A percentile compares a stretch with the other conserved stretches of the same genome.
Evolutionary conservation across 2,329 filamentous ascomycete species (phyloP).

Genomic region (Setomelanomma holmii): DNA sequence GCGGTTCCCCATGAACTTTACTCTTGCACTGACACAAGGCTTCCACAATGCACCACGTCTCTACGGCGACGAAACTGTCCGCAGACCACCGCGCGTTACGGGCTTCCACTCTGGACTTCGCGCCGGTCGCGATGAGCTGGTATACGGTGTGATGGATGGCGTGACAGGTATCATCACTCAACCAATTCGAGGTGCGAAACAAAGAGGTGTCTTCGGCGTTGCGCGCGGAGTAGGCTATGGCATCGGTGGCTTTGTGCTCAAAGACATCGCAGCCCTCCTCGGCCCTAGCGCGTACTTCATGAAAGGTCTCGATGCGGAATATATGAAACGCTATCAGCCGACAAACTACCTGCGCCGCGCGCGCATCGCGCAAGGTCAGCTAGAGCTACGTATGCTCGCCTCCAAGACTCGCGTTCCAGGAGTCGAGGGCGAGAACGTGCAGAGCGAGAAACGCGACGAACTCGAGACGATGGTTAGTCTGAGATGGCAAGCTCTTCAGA

Average conservation of each 20-base stretch:
- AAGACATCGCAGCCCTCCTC: conserved; percentile 67
- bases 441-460: conserved; percentile 36
- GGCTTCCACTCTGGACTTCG: conserved; percentile 68
- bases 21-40: conserved; percentile 69
- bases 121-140: conserved; percentile 67
- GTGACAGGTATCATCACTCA: conserved; percentile 68
- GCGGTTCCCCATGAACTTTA: conserved; percentile 66
- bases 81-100: conserved; percentile 68
- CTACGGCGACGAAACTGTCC: conserved; percentile 74
- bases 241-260: conserved; percentile 68
- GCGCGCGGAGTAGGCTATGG: conserved; percentile 65
- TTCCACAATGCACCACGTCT: conserved; percentile 75
- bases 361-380: conserved; percentile 64
- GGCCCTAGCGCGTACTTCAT: conserved; percentile 68
- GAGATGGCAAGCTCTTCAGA: conserved; percentile 34
- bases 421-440: conserved; percentile 7
- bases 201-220: conserved; percentile 63
- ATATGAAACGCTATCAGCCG: conserved; percentile 61
- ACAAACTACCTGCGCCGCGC: conserved; percentile 63
- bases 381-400: conserved; percentile 34
- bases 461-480: conserved; percentile 32
- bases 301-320: conserved; percentile 69
- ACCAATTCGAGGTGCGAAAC: conserved; percentile 64
- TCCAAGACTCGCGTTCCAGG: conserved; percentile 11
- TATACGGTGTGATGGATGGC: conserved; percentile 70